A percentile compares a stretch with the other conserved stretches of the same genome.
phyloP scores from a whole-genome alignment of 2,329 filamentous ascomycete genomes.

The Fusarium papillatum region DNA sequence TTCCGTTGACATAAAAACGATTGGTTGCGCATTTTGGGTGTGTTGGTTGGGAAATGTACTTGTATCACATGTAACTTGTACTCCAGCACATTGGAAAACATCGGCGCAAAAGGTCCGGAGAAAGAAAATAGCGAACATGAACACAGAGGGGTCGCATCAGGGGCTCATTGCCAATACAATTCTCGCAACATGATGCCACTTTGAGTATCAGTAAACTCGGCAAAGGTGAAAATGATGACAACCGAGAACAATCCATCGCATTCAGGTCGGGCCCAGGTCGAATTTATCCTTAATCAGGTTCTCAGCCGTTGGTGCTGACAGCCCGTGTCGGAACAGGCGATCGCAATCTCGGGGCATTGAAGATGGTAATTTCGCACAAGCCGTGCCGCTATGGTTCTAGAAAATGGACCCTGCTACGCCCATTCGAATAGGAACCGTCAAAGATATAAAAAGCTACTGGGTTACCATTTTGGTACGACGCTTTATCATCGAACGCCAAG shows the following conservation, averaged over 20 bases:
- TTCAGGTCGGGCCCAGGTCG: neutral
- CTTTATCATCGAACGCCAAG: neutral
- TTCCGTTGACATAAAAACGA: too few relatives aligned
- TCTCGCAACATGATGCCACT: neutral
- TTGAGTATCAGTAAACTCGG: neutral
- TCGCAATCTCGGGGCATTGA: slow-evolving; percentile 12
- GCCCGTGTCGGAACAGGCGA: neutral
- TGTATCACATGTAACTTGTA: neutral
- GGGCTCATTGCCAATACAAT: neutral
- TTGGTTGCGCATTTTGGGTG: neutral
- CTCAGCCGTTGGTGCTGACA: neutral
- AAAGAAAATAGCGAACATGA: neutral
- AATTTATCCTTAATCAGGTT: neutral
- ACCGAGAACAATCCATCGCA: neutral
- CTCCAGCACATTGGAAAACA: neutral
- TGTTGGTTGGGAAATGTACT: neutral
- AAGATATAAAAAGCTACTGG: neutral
- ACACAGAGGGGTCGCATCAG: neutral
- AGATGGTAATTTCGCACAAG: neutral
- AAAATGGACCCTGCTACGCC: neutral
- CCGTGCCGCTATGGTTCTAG: neutral
- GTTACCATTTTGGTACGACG: neutral
- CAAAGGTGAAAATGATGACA: neutral
- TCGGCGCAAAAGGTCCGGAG: neutral
- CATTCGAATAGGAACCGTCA: neutral